phyloP scores from a whole-genome alignment of 495 filamentous ascomycete species.

The Articulospora tetracladia region DNA sequence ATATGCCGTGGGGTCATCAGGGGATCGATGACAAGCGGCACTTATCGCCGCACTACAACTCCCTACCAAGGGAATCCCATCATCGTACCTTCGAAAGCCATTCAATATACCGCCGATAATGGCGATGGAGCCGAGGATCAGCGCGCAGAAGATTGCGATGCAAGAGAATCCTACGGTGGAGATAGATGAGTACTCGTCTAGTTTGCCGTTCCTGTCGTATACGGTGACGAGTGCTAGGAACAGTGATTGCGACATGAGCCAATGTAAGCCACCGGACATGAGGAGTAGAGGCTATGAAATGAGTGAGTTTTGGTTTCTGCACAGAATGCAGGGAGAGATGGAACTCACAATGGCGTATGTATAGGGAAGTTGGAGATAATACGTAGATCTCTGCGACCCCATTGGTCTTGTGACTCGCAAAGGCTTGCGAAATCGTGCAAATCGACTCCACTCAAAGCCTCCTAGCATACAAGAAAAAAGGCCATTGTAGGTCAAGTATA shows the following conservation, averaged over 20 bases:
- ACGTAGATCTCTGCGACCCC: conserved; percentile 36
- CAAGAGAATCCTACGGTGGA: conserved; percentile 22
- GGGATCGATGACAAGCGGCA: conserved; percentile 39
- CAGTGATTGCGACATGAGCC: conserved; percentile 26
- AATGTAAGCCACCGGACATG: conserved; percentile 23
- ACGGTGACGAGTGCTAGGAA: conserved; percentile 22
- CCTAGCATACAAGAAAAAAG: conserved; percentile 33
- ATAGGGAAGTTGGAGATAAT: conserved; percentile 45
- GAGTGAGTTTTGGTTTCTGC: background rate
- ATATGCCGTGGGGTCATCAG: background rate
- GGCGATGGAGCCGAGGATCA: conserved; percentile 19
- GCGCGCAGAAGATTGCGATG: conserved; percentile 26
- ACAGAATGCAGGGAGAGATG: background rate
- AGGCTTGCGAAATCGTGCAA: conserved; percentile 23
- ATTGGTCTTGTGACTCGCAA: conserved; percentile 44
- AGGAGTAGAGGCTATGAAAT: conserved; percentile 30
- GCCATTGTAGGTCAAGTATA: conserved; percentile 38
- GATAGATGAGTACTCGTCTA: background rate
- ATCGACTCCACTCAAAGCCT: conserved; percentile 30
- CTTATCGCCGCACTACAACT: conserved; percentile 41
- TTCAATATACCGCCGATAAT: conserved; percentile 7
- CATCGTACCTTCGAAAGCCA: conserved; percentile 24
- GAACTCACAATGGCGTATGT: conserved; percentile 24
- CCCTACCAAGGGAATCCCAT: conserved; percentile 35
- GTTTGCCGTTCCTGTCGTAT: conserved; percentile 7